Evolutionary conservation across 148 eudicot species (phyloP).

Genomic region (Linanthus parryae): DNA sequence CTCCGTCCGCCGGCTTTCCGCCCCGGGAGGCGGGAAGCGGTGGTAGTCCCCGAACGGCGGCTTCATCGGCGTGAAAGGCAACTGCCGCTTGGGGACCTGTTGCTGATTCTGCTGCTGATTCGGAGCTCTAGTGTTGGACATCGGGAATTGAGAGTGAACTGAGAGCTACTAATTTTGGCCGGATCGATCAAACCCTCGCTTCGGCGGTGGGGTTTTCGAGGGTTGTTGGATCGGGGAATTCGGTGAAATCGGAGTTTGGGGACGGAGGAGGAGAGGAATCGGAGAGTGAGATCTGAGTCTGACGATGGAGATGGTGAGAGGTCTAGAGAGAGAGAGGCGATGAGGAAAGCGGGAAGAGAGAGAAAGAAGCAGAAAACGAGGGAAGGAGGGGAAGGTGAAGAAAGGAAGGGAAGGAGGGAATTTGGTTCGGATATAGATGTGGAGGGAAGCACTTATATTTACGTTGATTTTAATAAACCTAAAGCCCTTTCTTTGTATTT

Average conservation of each 20-base stretch:
- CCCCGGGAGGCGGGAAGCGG: constrained; percentile 34
- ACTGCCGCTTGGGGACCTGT: constrained; percentile 34
- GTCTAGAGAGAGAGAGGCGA: background rate
- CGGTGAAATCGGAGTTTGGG: constrained; percentile 2
- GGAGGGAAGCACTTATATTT: constrained; percentile 60
- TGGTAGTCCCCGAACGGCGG: constrained; percentile 73
- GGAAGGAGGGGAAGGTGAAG: constrained; percentile 26
- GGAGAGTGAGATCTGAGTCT: constrained; percentile 16
- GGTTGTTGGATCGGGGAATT: constrained; percentile 6
- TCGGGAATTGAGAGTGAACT: constrained; percentile 7
- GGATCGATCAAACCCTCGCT: constrained; percentile 12
- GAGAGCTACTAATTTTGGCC: background rate
- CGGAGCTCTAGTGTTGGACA: constrained; percentile 24
- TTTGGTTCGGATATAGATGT: constrained; percentile 92
- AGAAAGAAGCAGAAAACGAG: constrained; percentile 30
- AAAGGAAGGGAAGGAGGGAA: constrained; percentile 49
- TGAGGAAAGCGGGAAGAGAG: constrained; percentile 31
- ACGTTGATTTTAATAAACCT: background rate
- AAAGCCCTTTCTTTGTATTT: background rate
- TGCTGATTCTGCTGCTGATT: constrained; percentile 14
- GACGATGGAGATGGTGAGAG: background rate
- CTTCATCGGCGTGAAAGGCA: constrained; percentile 49
- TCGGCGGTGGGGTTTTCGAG: background rate
- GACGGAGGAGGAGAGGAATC: background rate
- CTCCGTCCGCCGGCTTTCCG: constrained; percentile 15